Evolutionary conservation across 2,329 filamentous ascomycete species (phyloP), one percentile per base, ranked within the genome.

Genomic region (Dactylonectria macrodidyma): DNA sequence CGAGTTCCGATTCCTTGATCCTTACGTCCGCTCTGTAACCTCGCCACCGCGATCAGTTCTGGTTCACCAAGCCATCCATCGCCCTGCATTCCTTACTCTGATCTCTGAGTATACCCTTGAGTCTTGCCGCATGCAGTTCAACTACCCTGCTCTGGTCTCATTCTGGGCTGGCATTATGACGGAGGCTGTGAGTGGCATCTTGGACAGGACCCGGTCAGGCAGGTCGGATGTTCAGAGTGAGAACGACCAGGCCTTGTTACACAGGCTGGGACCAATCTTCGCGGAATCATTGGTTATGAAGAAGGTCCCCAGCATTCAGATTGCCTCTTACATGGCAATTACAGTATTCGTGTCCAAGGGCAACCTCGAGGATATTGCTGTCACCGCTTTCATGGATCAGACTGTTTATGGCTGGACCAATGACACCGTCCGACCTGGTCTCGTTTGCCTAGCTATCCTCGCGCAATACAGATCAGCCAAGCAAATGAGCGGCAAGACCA

Each of bases 131-230:
- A 85, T 88, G 47, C 88, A 90, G 60, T 91, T 93, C 65, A 91
- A 95, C 61, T 93, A 96, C 74, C 89, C 93, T 46, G 90, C 91
- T 1, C 83, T 98, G 66, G 83, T 97, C 62, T 92, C 93, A 0
- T 98, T 99, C 79, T 99, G 96, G 95, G 94, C 93, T 5, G 92
- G 94, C 52, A 86, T 98, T 59, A 91, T 93, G 79, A 94, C 94
- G 0, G 95, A 99, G 81, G 91, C 95, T 11, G 87, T 97, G 66
- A 93, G 93, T 70, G 92, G 91, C 34, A 94, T 96, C 85, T 83
- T 98, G 65, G 94, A 97, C 75, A 89, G 88, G 62, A 88, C 91
- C 68, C 90, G 89, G 72, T 95, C 94, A 2, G 95, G 95, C 60
- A 88, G 94, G 71, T 88, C 88, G 71, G 89, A 90, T 68, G 87